Percentiles rank a stretch among this genome's conserved stretches.
Evolutionary conservation across 2,329 filamentous ascomycete species (phyloP).

Genomic region (Colletotrichum sp.): DNA sequence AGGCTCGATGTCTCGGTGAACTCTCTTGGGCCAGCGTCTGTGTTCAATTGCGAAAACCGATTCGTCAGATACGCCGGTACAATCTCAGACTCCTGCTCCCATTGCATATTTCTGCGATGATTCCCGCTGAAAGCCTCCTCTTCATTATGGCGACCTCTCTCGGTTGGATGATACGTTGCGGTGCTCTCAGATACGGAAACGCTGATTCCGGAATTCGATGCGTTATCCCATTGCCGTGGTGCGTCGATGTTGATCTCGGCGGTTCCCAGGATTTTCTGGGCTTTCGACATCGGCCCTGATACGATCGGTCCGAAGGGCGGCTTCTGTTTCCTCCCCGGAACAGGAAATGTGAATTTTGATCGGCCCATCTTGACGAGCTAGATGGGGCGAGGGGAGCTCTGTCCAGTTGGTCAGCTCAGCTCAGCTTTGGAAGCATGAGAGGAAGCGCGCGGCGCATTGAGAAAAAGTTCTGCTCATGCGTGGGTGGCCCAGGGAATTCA

Average conservation of each 20-base stretch:
- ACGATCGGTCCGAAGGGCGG: constrained; percentile 31
- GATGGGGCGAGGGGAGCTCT: not conserved
- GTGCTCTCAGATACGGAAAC: constrained; percentile 47
- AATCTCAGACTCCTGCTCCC: constrained; percentile 54
- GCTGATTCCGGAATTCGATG: constrained; percentile 49
- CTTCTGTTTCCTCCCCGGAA: constrained; percentile 52
- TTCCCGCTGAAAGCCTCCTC: constrained; percentile 12
- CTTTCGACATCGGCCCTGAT: constrained; percentile 52
- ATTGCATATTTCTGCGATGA: constrained; percentile 33
- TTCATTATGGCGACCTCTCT: constrained; percentile 15
- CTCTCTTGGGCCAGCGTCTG: constrained; percentile 7
- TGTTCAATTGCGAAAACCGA: constrained; percentile 15
- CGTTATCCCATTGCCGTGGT: constrained; percentile 45
- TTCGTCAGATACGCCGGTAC: constrained; percentile 38
- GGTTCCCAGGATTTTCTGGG: constrained; percentile 55
- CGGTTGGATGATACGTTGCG: constrained; percentile 33
- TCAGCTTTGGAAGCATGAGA: not conserved
- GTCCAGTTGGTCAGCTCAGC: constrained; percentile 10
- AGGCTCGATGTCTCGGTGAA: constrained; percentile 48
- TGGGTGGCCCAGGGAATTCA: not conserved
- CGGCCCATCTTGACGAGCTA: constrained; percentile 37
- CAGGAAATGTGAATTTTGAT: constrained; percentile 53
- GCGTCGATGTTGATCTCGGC: constrained; percentile 49
- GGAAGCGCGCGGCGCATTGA: not conserved
- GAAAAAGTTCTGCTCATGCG: not conserved